A percentile compares a stretch with the other conserved stretches of the same genome.
Conservation (phyloP, 139 green algal genomes). For the Coelastrella sp. region DNA sequence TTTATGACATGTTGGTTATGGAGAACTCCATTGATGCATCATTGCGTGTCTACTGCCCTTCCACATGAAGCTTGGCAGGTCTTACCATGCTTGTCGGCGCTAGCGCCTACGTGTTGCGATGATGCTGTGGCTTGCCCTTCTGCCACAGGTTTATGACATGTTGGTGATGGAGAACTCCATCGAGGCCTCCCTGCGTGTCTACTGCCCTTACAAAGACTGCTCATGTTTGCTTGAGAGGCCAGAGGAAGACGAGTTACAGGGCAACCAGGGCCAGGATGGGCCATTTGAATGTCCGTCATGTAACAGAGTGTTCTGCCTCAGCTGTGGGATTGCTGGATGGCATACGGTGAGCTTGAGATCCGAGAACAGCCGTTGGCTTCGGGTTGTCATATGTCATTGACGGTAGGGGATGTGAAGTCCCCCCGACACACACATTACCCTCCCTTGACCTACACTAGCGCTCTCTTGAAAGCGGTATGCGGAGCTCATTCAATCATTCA, state of each 20-base stretch:
- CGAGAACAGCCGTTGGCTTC: background rate
- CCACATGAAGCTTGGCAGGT: background rate
- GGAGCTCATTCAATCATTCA: too few relatives aligned
- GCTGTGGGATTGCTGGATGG: slow-evolving; percentile 15
- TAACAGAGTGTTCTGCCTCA: slow-evolving; percentile 37
- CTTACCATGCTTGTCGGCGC: background rate
- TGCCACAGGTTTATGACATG: slow-evolving; percentile 34
- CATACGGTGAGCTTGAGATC: background rate
- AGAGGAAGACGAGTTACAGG: background rate
- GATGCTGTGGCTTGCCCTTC: background rate
- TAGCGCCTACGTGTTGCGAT: background rate
- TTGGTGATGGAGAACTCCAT: slow-evolving; percentile 59
- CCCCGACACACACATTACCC: background rate
- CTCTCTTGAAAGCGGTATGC: too few relatives aligned
- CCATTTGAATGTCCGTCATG: slow-evolving; percentile 44
- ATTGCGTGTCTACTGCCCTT: slow-evolving; percentile 62
- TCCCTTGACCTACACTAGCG: too few relatives aligned
- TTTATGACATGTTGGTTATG: slow-evolving; percentile 46
- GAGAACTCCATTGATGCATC: slow-evolving; percentile 50
- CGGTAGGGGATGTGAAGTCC: too few relatives aligned
- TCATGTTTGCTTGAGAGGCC: slow-evolving; percentile 40
- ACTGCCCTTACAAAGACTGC: slow-evolving; percentile 64
- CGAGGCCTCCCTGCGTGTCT: slow-evolving; percentile 32
- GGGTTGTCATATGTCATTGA: background rate
- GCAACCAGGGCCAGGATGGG: background rate